Base-by-base conservation (phyloP, 805 yeast species). In the Pichia membranifaciens region DNA sequence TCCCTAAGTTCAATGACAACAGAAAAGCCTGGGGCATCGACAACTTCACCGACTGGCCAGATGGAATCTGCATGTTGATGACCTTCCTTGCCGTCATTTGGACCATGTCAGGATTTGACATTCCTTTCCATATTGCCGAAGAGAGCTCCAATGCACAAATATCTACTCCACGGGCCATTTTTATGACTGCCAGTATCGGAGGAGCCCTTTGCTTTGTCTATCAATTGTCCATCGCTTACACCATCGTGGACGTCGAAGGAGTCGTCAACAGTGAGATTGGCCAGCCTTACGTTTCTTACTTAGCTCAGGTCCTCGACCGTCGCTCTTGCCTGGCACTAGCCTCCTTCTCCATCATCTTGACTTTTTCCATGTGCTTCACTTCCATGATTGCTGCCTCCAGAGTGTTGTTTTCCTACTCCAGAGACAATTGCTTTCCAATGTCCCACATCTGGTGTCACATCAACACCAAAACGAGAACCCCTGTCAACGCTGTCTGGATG, bases 21-120 rank as follows among this genome's bases (percentile, higher is more conserved):
- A 49, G 67, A 5, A 54, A 55, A n/a, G 84, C 82, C 2, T 81
- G 85, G 85, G 65, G 68, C 9, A 69, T 78, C 46, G 60, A 69
- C 37, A 81, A 81, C 61, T 74, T 70, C 51, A 78, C 86, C 10
- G 84, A 78, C 18, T 81, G 76, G 71, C 82, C 84, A n/a, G 69
- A 70, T 42, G 86, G 86, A 47, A 68, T 80, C 44, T 73, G 82
- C 23, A 68, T 78, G 56, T 61, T 81, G 48, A 70, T 78, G 71
- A 69, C 79, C 5, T 79, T 79, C 62, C 60, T 78, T 57, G 80
- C 83, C 16, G 81, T 75, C 33, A 76, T 78, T 49, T 79, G 84
- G 84, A 78, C 83, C 33, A 81, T 83, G 87, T 74, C 83, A 39
- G 88, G 87, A 22, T 84, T 80, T 58, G 88, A 83, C 59, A 78